Evolutionary conservation across 352 stramenopile species (phyloP).

Genomic region (Phytophthora sansomeana): DNA sequence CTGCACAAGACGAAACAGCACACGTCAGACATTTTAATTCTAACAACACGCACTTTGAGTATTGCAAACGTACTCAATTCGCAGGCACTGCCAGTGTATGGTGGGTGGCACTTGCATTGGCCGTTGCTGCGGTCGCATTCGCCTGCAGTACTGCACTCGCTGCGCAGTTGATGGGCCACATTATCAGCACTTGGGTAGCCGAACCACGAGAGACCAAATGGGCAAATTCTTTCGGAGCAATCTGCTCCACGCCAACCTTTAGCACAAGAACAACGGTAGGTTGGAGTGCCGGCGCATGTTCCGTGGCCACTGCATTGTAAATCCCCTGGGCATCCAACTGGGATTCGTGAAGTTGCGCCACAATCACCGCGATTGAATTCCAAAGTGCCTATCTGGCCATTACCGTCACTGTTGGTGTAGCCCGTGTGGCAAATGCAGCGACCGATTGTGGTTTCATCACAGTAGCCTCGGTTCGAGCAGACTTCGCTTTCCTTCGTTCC

Average conservation of each 20-base stretch:
- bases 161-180: conserved; percentile 53
- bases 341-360: conserved; percentile 61
- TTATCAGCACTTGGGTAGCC: conserved; percentile 65
- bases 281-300: conserved; percentile 60
- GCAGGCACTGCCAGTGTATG: conserved; percentile 73
- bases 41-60: neutral
- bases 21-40: neutral
- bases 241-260: conserved; percentile 80
- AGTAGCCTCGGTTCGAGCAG: conserved; percentile 73
- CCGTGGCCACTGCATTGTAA: conserved; percentile 83
- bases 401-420: conserved; percentile 73
- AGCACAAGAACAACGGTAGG: conserved; percentile 72
- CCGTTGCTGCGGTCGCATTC: conserved; percentile 75
- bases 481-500: conserved; percentile 75
- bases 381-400: conserved; percentile 51
- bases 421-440: conserved; percentile 68
- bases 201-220: conserved; percentile 67
- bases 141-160: conserved; percentile 73
- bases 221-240: conserved; percentile 79
- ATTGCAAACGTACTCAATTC: conserved; percentile 60
- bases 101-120: conserved; percentile 72
- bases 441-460: conserved; percentile 65
- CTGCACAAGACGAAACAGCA: conserved; percentile 34
- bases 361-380: conserved; percentile 74
- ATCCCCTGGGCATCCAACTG: conserved; percentile 70